Percentiles rank a stretch among this genome's conserved stretches.
These are phyloP conservation scores for Abelmoschus esculentus DNA, from an alignment of 345 rosid genomes.

Conservation along the genomic window DNA sequence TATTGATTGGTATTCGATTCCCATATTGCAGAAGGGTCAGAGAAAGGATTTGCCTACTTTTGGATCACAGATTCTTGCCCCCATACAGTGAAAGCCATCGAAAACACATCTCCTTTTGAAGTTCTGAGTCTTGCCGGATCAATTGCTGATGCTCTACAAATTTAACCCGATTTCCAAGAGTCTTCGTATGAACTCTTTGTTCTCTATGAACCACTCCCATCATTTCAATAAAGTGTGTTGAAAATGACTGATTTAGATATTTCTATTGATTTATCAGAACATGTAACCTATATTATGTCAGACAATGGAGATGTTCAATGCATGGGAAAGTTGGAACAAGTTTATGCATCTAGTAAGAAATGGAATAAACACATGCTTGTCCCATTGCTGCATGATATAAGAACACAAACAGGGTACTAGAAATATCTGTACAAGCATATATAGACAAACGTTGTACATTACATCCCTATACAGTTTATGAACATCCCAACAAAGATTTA, in stretches of 20 bases:
- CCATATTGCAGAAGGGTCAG: constrained; percentile 22
- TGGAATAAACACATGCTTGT: neutral
- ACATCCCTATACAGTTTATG: constrained; percentile 26
- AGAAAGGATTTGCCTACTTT: constrained; percentile 64
- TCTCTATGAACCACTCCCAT: neutral
- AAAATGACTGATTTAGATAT: neutral
- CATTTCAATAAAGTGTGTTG: neutral
- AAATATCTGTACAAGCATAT: neutral
- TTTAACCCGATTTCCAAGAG: constrained; percentile 23
- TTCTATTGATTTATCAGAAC: neutral
- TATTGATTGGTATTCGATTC: constrained; percentile 10
- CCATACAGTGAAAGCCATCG: constrained; percentile 66
- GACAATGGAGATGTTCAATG: neutral
- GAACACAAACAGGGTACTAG: neutral
- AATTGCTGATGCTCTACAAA: constrained; percentile 82
- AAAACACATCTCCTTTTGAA: constrained; percentile 74
- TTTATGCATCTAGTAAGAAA: neutral
- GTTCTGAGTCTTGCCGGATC: constrained; percentile 87
- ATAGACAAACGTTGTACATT: neutral
- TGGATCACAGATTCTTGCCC: constrained; percentile 99
- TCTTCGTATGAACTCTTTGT: neutral
- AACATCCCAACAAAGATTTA: constrained; percentile 11
- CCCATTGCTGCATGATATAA: too few relatives aligned
- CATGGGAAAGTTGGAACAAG: too few relatives aligned
- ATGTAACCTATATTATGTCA: neutral